Evolutionary conservation across 495 filamentous ascomycete genomes (phyloP).

Genomic region (Penicillium canariense): DNA sequence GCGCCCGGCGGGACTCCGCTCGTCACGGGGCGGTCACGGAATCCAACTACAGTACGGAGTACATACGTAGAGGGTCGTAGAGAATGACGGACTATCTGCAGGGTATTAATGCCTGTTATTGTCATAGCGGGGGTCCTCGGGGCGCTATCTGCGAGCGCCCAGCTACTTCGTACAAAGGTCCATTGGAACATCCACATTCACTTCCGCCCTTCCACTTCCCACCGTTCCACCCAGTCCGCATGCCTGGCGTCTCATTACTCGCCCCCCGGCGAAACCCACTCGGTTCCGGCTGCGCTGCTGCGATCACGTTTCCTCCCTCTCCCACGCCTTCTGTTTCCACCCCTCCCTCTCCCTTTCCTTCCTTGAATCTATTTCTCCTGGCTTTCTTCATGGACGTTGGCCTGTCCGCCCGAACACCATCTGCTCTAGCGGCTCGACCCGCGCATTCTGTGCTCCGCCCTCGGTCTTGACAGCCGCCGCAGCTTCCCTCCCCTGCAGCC

Average conservation of each 20-base stretch:
- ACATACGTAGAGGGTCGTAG: background rate
- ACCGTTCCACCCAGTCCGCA: background rate
- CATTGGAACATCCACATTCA: no score
- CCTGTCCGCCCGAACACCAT: background rate
- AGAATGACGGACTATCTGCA: no score
- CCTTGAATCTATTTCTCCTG: background rate
- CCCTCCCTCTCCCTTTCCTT: slow-evolving; percentile 12
- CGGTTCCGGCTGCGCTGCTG: background rate
- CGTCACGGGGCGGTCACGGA: slow-evolving; percentile 3
- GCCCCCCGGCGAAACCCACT: background rate
- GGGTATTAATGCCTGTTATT: no score
- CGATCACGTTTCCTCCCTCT: slow-evolving; percentile 5
- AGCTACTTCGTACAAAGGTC: background rate
- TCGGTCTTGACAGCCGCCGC: slow-evolving; percentile 1
- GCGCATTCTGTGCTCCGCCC: slow-evolving; percentile 12
- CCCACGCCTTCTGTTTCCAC: background rate
- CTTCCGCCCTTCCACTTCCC: background rate
- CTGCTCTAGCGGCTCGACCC: slow-evolving; percentile 10
- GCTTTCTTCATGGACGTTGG: slow-evolving; percentile 9
- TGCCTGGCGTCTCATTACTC: background rate
- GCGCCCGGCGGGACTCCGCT: slow-evolving; percentile 40
- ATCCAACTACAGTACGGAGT: background rate
- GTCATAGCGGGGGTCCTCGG: no score
- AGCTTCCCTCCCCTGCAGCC: background rate
- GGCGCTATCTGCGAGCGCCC: background rate